Conservation (phyloP, 2,329 filamentous ascomycete genomes). For the Lasiodiplodia gonubiensis region DNA sequence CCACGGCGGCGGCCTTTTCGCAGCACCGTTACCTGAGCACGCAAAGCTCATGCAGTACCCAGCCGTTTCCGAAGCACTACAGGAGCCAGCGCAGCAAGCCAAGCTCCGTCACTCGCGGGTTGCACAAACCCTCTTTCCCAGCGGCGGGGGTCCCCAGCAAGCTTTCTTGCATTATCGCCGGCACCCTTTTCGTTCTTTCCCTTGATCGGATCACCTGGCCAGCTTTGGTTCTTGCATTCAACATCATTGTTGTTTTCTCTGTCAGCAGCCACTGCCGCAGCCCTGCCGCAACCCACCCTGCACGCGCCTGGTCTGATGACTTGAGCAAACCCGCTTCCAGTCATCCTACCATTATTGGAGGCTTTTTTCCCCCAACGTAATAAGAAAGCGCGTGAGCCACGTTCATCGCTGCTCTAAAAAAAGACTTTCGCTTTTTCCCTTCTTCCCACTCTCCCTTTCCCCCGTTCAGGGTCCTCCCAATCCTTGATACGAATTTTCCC, state of each 20-base stretch:
- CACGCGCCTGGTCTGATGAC: slow-evolving; percentile 19
- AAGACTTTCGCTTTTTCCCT: not conserved
- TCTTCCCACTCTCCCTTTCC: not conserved
- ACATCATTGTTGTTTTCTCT: not conserved
- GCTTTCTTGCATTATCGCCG: slow-evolving; percentile 4
- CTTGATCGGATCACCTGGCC: not conserved
- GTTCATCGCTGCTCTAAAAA: not conserved
- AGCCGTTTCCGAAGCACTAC: not conserved
- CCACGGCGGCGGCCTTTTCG: not conserved
- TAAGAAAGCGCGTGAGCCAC: not conserved
- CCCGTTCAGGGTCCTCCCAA: not conserved
- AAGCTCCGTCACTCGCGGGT: slow-evolving; percentile 2
- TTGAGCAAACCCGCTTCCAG: not conserved
- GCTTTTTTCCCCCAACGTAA: not conserved
- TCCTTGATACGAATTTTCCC: too few relatives aligned
- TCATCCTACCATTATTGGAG: not conserved
- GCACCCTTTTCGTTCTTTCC: not conserved
- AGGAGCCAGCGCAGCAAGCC: slow-evolving; percentile 21
- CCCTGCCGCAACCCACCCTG: slow-evolving; percentile 1
- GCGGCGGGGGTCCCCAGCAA: not conserved
- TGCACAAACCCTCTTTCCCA: slow-evolving; percentile 5
- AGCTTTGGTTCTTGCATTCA: not conserved
- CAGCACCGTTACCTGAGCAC: not conserved
- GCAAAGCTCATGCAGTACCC: not conserved
- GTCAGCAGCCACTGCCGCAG: slow-evolving; percentile 18